phyloP scores from a whole-genome alignment of 495 filamentous ascomycete genomes.

The Thermothielavioides terrestris region DNA sequence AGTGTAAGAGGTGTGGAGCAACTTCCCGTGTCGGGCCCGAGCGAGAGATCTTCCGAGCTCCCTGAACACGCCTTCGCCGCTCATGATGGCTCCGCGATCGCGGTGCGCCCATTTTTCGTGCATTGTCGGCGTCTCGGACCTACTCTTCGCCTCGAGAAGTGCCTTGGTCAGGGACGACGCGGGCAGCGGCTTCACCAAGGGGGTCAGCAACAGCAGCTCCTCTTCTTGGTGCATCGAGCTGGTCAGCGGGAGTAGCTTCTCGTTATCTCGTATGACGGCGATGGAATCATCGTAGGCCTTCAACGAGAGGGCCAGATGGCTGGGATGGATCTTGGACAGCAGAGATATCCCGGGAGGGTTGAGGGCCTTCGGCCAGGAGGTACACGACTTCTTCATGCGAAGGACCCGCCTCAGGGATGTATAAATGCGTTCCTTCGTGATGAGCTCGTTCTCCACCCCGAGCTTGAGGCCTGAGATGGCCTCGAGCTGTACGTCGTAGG shows the following conservation, averaged over 20 bases:
- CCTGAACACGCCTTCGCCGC: slow-evolving; percentile 78
- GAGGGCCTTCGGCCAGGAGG: slow-evolving; percentile 74
- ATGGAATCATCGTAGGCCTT: slow-evolving; percentile 81
- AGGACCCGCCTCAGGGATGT: slow-evolving; percentile 67
- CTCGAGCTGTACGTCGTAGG: slow-evolving; percentile 77
- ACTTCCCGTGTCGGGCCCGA: slow-evolving; percentile 67
- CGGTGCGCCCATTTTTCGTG: slow-evolving; percentile 47
- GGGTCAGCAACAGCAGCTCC: slow-evolving; percentile 73
- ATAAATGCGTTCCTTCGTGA: slow-evolving; percentile 64
- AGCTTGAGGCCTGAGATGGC: slow-evolving; percentile 77
- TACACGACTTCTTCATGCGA: slow-evolving; percentile 64
- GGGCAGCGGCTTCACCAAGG: slow-evolving; percentile 75
- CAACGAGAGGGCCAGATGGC: slow-evolving; percentile 67
- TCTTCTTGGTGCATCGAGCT: slow-evolving; percentile 71
- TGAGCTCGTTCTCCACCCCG: slow-evolving; percentile 76
- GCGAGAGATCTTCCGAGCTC: slow-evolving; percentile 75
- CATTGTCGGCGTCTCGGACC: slow-evolving; percentile 36
- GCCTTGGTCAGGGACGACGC: slow-evolving; percentile 63
- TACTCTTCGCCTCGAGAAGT: slow-evolving; percentile 37
- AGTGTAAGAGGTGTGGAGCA: slow-evolving; percentile 86
- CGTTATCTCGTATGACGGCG: slow-evolving; percentile 75
- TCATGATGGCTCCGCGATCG: slow-evolving; percentile 67
- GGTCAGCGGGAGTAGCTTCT: slow-evolving; percentile 66
- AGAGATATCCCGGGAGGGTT: slow-evolving; percentile 64
- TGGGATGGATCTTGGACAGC: slow-evolving; percentile 68